Percentiles rank a stretch among this genome's conserved stretches.
These are phyloP conservation scores for Magnaporthiopsis incrustans DNA, from an alignment of 2,329 filamentous ascomycete species.

Conservation along the genomic window DNA sequence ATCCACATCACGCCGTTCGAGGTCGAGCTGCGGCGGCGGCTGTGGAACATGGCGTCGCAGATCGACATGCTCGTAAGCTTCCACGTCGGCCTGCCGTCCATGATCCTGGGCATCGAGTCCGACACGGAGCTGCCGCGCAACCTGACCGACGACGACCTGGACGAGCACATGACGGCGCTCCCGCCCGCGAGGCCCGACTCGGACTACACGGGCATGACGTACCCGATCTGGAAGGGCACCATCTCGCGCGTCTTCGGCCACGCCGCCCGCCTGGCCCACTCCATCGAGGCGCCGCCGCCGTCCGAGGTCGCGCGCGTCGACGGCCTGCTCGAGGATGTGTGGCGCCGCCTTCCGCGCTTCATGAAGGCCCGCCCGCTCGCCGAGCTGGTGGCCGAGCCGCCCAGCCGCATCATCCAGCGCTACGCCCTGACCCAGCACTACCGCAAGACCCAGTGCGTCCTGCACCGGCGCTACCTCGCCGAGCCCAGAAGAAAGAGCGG, in stretches of 20 bases:
- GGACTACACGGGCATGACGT: constrained; percentile 29
- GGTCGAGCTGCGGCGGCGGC: constrained; percentile 43
- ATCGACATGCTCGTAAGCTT: constrained; percentile 41
- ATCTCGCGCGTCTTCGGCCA: constrained; percentile 24
- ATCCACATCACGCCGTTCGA: constrained; percentile 34
- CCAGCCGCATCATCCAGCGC: constrained; percentile 21
- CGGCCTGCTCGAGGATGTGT: constrained; percentile 13
- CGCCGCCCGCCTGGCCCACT: constrained; percentile 29
- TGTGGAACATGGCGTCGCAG: constrained; percentile 37
- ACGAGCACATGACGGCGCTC: constrained; percentile 33
- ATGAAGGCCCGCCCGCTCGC: constrained; percentile 11
- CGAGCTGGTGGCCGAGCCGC: constrained; percentile 33
- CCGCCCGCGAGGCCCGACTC: constrained; percentile 32
- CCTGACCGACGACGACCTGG: constrained; percentile 42
- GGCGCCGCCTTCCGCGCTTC: constrained; percentile 10
- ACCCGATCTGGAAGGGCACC: constrained; percentile 14
- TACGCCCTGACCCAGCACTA: constrained; percentile 19
- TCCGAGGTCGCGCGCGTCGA: constrained; percentile 16
- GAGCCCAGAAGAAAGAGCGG: too few relatives aligned
- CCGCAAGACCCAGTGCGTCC: constrained; percentile 16
- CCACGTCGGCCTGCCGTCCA: constrained; percentile 45
- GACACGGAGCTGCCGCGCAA: constrained; percentile 38
- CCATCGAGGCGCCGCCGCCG: constrained; percentile 12
- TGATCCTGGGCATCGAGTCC: constrained; percentile 36
- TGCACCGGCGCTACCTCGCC: constrained; percentile 18